Conservation (phyloP, 2,329 filamentous ascomycete genomes). For the Xylaria polymorpha region DNA sequence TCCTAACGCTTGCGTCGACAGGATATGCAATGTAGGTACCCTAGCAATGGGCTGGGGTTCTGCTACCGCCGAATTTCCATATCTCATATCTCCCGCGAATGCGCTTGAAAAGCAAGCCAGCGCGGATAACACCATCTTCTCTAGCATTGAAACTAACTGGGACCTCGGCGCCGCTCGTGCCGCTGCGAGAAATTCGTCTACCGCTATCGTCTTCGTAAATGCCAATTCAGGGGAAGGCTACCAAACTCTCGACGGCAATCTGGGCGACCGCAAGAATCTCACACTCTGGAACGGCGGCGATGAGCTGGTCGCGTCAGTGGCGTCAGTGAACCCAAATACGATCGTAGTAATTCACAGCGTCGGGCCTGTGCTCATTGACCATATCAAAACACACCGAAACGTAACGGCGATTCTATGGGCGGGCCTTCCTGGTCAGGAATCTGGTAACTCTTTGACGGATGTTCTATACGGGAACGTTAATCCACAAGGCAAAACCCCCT, state of each 20-base stretch:
- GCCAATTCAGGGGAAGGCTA: slow-evolving; percentile 89
- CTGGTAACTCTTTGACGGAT: slow-evolving; percentile 80
- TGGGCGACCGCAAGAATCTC: slow-evolving; percentile 90
- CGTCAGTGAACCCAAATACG: slow-evolving; percentile 82
- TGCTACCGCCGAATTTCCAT: slow-evolving; percentile 77
- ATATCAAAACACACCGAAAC: slow-evolving; percentile 76
- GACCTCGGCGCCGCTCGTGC: slow-evolving; percentile 42
- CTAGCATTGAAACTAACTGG: slow-evolving; percentile 64
- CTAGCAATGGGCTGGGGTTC: slow-evolving; percentile 83
- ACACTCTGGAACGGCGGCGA: slow-evolving; percentile 89
- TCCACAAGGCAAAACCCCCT: slow-evolving; percentile 70
- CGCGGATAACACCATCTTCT: slow-evolving; percentile 66
- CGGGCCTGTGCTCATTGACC: slow-evolving; percentile 81
- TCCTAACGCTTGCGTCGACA: slow-evolving; percentile 80
- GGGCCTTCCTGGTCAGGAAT: slow-evolving; percentile 82
- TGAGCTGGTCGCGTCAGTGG: slow-evolving; percentile 80
- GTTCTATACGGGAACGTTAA: slow-evolving; percentile 83
- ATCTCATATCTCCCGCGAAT: slow-evolving; percentile 78
- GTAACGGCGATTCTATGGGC: slow-evolving; percentile 85
- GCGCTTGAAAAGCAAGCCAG: slow-evolving; percentile 73
- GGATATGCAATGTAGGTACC: slow-evolving; percentile 68
- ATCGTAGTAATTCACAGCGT: slow-evolving; percentile 90
- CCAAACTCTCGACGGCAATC: slow-evolving; percentile 82
- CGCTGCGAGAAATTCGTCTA: slow-evolving; percentile 42
- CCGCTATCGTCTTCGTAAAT: slow-evolving; percentile 80